Conservation (phyloP, 371 early-diverging fungal genomes). For the Rhizopus stolonifer region DNA sequence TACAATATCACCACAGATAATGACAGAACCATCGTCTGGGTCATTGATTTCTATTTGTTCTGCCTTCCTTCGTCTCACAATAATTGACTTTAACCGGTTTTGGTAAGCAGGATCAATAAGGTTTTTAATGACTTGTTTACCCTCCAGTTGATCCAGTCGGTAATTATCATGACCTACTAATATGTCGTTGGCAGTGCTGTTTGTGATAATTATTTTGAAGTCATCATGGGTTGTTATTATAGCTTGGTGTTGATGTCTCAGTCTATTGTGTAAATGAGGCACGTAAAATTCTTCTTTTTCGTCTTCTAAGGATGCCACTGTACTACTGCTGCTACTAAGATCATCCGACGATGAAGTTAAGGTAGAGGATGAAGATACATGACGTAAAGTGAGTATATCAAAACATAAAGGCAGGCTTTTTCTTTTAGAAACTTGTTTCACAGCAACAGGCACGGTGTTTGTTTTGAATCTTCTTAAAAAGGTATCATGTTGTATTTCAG, state of each 20-base stretch:
- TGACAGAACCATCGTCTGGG: conserved; percentile 42
- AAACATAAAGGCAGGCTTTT: conserved; percentile 1
- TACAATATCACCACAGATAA: conserved; percentile 72
- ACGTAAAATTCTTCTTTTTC: conserved; percentile 15
- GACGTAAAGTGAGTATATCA: not conserved
- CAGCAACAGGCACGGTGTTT: not conserved
- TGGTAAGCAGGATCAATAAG: conserved; percentile 61
- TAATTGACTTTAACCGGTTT: conserved; percentile 44
- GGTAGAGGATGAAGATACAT: conserved; percentile 12
- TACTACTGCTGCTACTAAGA: not conserved
- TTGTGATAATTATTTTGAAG: conserved; percentile 59
- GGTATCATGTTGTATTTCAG: not conserved
- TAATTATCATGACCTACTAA: conserved; percentile 39
- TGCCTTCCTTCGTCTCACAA: conserved; percentile 38
- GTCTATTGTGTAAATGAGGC: conserved; percentile 39
- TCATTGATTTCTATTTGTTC: conserved; percentile 1
- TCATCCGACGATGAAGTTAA: not conserved
- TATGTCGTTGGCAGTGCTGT: conserved; percentile 57
- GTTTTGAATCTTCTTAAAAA: not conserved
- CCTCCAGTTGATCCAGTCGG: conserved; percentile 29
- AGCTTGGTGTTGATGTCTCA: conserved; percentile 61
- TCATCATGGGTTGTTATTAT: conserved; percentile 63
- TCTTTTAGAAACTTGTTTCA: not conserved
- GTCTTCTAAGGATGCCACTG: not conserved
- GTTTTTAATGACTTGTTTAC: conserved; percentile 48